Evolutionary conservation across 495 filamentous ascomycete genomes (phyloP), one percentile per base, ranked within the genome.

Genomic region (Chaetomidium leptoderma): DNA sequence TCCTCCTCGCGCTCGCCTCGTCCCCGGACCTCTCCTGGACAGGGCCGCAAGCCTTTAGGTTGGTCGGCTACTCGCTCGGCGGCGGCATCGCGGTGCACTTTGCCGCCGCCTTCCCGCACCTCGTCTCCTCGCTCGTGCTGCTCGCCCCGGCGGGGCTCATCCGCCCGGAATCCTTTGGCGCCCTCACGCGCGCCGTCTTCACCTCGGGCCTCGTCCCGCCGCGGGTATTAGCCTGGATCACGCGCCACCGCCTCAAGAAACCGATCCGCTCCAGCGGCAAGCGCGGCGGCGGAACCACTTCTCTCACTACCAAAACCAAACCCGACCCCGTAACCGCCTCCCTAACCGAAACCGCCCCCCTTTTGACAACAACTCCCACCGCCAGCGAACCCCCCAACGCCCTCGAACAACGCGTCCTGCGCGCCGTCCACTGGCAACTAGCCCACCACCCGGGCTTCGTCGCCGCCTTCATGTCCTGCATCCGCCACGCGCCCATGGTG

Each of bases 51-150:
- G 76, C 76, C 48, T 90, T 96, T 72, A 78, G 79, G 17, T 69
- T 96, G 0, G 72, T 93, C 13, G 92, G 92, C 3, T 96, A 95
- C 72, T 91, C 87, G 0, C 78, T 97, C 1, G 91, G 92, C 26
- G 92, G 92, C 45, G 86, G 86, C 35, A 84, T 96, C 45, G 78
- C 81, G 11, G 84, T 85, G 10, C 76, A 83, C n/a, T 95, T 96
- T 63, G 83, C 88, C 1, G 76, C 79, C 9, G 77, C 81, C 56
- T 90, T 92, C 65, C 86, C 89, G 0, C 67, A 82, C 21, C 71
- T 90, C 8, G 66, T 96, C 13, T 76, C 76, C 11, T 79, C 79
- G 6, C 72, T 96, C 10, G 76, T 89, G 7, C 79, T 97, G 29
- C 74, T 96, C 33, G 89, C 90, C 0, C 87, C 89, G 0, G 72